phyloP scores from a whole-genome alignment of 192 early-diverging fungal species.

The Gamsiella multidivaricata region DNA sequence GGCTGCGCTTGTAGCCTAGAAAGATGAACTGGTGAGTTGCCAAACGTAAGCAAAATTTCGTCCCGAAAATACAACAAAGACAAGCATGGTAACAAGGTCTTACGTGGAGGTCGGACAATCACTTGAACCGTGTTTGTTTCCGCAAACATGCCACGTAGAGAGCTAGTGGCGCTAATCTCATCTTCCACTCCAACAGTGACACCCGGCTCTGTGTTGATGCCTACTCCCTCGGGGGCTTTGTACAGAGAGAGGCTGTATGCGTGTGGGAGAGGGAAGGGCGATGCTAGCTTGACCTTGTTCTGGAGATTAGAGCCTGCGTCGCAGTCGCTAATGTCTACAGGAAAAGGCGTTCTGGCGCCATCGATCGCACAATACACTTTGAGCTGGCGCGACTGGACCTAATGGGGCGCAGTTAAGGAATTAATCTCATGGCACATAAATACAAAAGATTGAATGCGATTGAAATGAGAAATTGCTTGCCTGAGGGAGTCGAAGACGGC shows the following conservation, averaged over 20 bases:
- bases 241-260: constrained; percentile 8
- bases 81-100: constrained; percentile 4
- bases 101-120: constrained; percentile 35
- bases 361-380: constrained; percentile 31
- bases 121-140: constrained; percentile 30
- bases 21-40: not conserved
- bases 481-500: constrained; percentile 11
- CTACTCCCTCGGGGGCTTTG: constrained; percentile 14
- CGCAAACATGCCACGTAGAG: constrained; percentile 31
- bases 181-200: constrained; percentile 26
- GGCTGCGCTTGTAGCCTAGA: constrained; percentile 21
- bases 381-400: constrained; percentile 11
- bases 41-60: constrained; percentile 11
- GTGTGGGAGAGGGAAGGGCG: not conserved
- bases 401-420: not conserved
- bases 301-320: constrained; percentile 16
- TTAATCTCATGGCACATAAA: not conserved
- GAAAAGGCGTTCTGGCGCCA: constrained; percentile 13
- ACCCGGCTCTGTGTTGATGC: constrained; percentile 22
- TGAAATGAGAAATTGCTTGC: constrained; percentile 6
- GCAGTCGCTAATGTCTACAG: constrained; percentile 16
- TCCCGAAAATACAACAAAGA: not conserved
- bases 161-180: constrained; percentile 16
- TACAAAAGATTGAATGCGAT: no score
- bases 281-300: not conserved